A percentile compares a stretch with the other conserved stretches of the same genome.
phyloP scores from a whole-genome alignment of 2,329 filamentous ascomycete genomes.

The Neocucurbitaria cava region DNA sequence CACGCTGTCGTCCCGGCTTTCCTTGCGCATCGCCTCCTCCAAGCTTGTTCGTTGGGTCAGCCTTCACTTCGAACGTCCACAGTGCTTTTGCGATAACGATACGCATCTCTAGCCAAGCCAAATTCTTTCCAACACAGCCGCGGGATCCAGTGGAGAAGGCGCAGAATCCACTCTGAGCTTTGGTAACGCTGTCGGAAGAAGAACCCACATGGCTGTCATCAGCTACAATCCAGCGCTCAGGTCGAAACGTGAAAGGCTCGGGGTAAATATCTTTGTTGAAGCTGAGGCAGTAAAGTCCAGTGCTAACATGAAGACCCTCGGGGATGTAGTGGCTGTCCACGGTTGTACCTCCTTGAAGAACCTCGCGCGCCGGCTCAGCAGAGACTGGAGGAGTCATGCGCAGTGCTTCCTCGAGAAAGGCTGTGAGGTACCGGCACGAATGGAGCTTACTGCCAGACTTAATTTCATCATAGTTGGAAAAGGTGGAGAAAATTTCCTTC shows the following conservation, averaged over 20 bases:
- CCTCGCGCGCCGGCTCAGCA: slow-evolving; percentile 27
- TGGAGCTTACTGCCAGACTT: slow-evolving; percentile 18
- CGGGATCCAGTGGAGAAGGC: slow-evolving; percentile 36
- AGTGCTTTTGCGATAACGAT: slow-evolving; percentile 31
- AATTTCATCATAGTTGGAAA: slow-evolving; percentile 26
- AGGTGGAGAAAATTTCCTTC: slow-evolving; percentile 24
- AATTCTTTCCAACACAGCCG: slow-evolving; percentile 42
- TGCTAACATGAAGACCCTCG: slow-evolving; percentile 20
- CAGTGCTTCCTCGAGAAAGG: slow-evolving; percentile 29
- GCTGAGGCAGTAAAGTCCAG: slow-evolving; percentile 19
- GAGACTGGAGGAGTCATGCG: slow-evolving; percentile 30
- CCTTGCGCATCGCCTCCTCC: slow-evolving; percentile 26
- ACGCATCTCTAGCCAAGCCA: slow-evolving; percentile 38
- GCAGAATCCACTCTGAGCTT: slow-evolving; percentile 22
- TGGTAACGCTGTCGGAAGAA: slow-evolving; percentile 19
- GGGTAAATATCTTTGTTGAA: slow-evolving; percentile 24
- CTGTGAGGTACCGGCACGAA: slow-evolving; percentile 30
- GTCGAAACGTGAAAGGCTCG: slow-evolving; percentile 31
- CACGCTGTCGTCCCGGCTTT: slow-evolving; percentile 21
- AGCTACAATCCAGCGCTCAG: slow-evolving; percentile 35
- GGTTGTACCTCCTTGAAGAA: slow-evolving; percentile 26
- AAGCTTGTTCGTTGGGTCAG: slow-evolving; percentile 25
- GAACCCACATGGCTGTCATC: slow-evolving; percentile 16
- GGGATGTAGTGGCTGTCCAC: slow-evolving; percentile 29
- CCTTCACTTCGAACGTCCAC: slow-evolving; percentile 35